Conservation (phyloP, 1,284 basidiomycete genomes). For the Vanrija humicola region DNA sequence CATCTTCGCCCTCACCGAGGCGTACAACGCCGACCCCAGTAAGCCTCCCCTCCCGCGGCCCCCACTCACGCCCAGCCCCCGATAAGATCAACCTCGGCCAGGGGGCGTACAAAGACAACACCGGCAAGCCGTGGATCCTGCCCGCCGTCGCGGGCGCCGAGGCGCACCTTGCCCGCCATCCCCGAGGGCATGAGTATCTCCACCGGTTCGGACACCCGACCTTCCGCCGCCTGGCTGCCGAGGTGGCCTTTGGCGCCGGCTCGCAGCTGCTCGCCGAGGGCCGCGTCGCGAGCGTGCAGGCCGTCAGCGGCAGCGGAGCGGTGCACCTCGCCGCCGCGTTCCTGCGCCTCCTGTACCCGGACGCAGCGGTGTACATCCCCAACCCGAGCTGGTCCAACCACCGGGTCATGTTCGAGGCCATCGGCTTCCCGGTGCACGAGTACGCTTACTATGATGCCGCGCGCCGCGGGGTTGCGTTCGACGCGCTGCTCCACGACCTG, state of each 20-base stretch:
- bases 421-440: constrained; percentile 70
- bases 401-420: constrained; percentile 79
- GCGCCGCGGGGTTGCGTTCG: constrained; percentile 25
- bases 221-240: constrained; percentile 73
- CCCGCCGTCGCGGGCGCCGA: constrained; percentile 55
- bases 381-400: constrained; percentile 97
- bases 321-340: constrained; percentile 88
- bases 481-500: too few relatives aligned
- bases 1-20: constrained; percentile 44
- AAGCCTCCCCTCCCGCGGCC: constrained; percentile 3
- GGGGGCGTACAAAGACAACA: constrained; percentile 50
- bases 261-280: constrained; percentile 19
- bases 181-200: constrained; percentile 87
- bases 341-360: constrained; percentile 73
- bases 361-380: constrained; percentile 71
- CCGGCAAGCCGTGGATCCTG: constrained; percentile 51
- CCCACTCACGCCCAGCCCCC: constrained; percentile 45
- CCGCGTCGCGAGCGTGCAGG: constrained; percentile 63
- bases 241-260: constrained; percentile 70
- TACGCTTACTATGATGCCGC: constrained; percentile 87
- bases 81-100: constrained; percentile 85
- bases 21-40: constrained; percentile 41
- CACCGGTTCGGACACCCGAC: constrained; percentile 82
- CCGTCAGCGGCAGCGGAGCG: constrained; percentile 92
- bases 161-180: constrained; percentile 19